Base-by-base conservation (phyloP, 495 filamentous ascomycete genomes). In the Hypoxylon crocopeplum region DNA sequence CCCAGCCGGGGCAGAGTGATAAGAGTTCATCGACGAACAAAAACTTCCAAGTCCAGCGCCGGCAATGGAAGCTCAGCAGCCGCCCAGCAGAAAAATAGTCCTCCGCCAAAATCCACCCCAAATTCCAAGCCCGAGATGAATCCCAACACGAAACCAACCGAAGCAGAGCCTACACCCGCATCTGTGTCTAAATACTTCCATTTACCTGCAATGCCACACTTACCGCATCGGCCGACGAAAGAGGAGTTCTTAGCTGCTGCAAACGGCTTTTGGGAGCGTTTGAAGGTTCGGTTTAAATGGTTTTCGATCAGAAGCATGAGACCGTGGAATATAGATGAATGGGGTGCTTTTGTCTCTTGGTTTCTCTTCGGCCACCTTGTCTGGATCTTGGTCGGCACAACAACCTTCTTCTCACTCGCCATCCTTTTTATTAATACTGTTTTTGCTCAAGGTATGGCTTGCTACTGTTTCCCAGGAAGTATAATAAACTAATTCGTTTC, bases 241-340 rank as follows among this genome's bases (percentile, higher is more conserved):
- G 92, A 96, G 70, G 93, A 98, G 73, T 83, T 98, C 45, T 77
- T 98, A 30, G 89, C 87, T 24, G 93, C 95, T 36, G 93, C 94
- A 17, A 97, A 86, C 12, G 91, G 93, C 1, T 97, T 97, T 70
- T 91, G 92, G 84, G 88, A 93, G 12, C 83, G 94, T n/a, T 67
- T 97, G 8, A 91, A 88, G 64, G 89, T 98, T 25, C 86, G 91
- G 15, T 97, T 97, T 75, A 98, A 98, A 69, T 98, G 95, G 94
- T 87, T 95, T 58, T 93, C 94, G 13, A 98, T 98, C 65, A 80
- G 93, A 63, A 95, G 92, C 71, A 89, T 88, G 69, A 85, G 94
- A n/a, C 94, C 94, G 1, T 98, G 93, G 80, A 98, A 93, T 73
- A 81, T 86, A 16, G 94, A 98, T 71, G 94, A 98, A 68, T 95